Conservation (phyloP, 2,329 filamentous ascomycete species). For the Neonectria coccinea region DNA sequence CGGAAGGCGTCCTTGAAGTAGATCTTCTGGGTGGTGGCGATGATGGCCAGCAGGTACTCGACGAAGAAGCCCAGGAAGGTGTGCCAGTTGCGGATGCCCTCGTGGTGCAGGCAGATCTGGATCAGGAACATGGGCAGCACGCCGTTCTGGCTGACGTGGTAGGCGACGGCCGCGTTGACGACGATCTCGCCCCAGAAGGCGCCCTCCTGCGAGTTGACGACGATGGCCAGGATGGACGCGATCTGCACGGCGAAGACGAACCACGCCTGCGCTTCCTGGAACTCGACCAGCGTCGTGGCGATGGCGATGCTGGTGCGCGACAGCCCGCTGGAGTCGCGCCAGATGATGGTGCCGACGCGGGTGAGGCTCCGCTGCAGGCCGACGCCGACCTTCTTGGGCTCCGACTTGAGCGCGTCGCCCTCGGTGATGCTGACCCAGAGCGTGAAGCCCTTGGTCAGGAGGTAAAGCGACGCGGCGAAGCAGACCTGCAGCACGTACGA, state of each 20-base stretch:
- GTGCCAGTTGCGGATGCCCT: slow-evolving; percentile 56
- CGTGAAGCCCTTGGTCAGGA: slow-evolving; percentile 52
- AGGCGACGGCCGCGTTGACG: slow-evolving; percentile 53
- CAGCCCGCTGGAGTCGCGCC: slow-evolving; percentile 51
- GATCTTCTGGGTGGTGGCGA: slow-evolving; percentile 53
- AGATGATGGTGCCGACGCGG: slow-evolving; percentile 53
- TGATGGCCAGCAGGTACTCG: slow-evolving; percentile 53
- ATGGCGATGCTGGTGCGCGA: slow-evolving; percentile 55
- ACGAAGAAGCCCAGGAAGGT: slow-evolving; percentile 55
- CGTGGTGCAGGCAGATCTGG: slow-evolving; percentile 54
- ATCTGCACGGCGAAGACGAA: slow-evolving; percentile 56
- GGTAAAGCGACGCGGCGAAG: slow-evolving; percentile 50
- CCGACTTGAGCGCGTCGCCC: slow-evolving; percentile 36
- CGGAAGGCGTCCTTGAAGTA: slow-evolving; percentile 51
- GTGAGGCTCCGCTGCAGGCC: slow-evolving; percentile 48
- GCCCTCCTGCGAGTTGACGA: slow-evolving; percentile 55
- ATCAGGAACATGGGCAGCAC: slow-evolving; percentile 54
- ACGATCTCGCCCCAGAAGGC: slow-evolving; percentile 56
- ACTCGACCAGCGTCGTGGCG: slow-evolving; percentile 55
- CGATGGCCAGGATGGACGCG: slow-evolving; percentile 55
- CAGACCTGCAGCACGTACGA: slow-evolving; percentile 54
- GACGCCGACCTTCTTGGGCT: slow-evolving; percentile 36
- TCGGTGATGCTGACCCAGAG: slow-evolving; percentile 51
- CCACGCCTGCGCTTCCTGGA: slow-evolving; percentile 55
- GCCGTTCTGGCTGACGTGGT: slow-evolving; percentile 53